A percentile compares a stretch with the other conserved stretches of the same genome.
Evolutionary conservation across 202 grass and related monocot genomes (phyloP).

Genomic region (Hordeum pubiflorum): DNA sequence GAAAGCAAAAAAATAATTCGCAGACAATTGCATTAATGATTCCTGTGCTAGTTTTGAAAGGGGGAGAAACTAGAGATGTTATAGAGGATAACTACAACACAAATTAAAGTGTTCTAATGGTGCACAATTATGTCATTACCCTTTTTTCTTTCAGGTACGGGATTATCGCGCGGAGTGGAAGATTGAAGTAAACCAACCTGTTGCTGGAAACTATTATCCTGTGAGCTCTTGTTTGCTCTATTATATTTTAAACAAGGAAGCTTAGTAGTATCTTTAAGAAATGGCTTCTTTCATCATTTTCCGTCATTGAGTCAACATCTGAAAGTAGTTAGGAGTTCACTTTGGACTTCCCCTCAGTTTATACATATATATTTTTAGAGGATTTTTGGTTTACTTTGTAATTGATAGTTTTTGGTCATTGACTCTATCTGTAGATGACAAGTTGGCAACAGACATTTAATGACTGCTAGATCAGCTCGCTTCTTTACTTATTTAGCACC

Average conservation of each 20-base stretch:
- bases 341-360: background rate
- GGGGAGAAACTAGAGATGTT: background rate
- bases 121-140: background rate
- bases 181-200: conserved; percentile 79
- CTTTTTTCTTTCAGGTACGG: conserved; percentile 55
- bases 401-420: background rate
- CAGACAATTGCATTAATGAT: background rate
- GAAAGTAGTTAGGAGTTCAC: background rate
- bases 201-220: conserved; percentile 97
- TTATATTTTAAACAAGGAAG: conserved; percentile 10
- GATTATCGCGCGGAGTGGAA: conserved; percentile 90
- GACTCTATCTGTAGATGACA: conserved; percentile 4
- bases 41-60: background rate
- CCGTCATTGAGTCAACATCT: background rate
- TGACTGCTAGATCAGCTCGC: background rate
- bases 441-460: background rate
- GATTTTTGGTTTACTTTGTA: background rate
- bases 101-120: background rate
- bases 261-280: conserved; percentile 3
- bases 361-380: background rate
- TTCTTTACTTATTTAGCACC: background rate
- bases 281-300: conserved; percentile 1
- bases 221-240: conserved; percentile 39
- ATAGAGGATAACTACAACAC: background rate
- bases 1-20: background rate